These are phyloP conservation scores for Fusarium devonianum DNA, from an alignment of 2,329 filamentous ascomycete species.

Conservation along the genomic window DNA sequence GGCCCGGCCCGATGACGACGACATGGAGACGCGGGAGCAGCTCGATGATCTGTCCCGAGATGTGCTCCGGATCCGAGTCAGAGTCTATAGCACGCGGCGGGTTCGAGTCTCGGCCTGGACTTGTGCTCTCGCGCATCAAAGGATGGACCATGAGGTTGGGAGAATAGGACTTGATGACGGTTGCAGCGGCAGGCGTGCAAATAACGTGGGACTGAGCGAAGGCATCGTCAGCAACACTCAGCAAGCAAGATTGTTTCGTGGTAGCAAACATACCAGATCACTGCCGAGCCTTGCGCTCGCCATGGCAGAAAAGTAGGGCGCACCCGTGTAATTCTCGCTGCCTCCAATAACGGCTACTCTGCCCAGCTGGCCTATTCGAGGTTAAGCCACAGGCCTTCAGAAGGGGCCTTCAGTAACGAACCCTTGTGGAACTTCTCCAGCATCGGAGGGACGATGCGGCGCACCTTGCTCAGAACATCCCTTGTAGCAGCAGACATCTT, in stretches of 20 bases:
- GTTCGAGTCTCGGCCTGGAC: constrained; percentile 50
- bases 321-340: constrained; percentile 94
- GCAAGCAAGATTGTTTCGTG: background rate
- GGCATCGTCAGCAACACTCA: constrained; percentile 4
- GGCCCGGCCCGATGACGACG: constrained; percentile 88
- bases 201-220: constrained; percentile 83
- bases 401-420: constrained; percentile 46
- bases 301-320: constrained; percentile 98
- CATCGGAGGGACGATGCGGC: constrained; percentile 93
- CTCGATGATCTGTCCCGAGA: constrained; percentile 74
- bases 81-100: constrained; percentile 46
- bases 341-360: constrained; percentile 93
- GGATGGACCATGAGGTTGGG: constrained; percentile 99
- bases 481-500: constrained; percentile 75
- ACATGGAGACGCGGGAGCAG: constrained; percentile 90
- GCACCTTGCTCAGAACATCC: constrained; percentile 79
- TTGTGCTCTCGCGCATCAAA: constrained; percentile 79
- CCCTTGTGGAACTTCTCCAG: constrained; percentile 96
- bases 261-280: constrained; percentile 73
- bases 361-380: constrained; percentile 81
- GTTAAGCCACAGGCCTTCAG: constrained; percentile 18
- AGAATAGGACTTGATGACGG: constrained; percentile 96
- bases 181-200: constrained; percentile 85
- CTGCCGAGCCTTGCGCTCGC: constrained; percentile 89
- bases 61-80: constrained; percentile 63